phyloP scores from a whole-genome alignment of 2,329 filamentous ascomycete species.

The Didymella arachidicola region DNA sequence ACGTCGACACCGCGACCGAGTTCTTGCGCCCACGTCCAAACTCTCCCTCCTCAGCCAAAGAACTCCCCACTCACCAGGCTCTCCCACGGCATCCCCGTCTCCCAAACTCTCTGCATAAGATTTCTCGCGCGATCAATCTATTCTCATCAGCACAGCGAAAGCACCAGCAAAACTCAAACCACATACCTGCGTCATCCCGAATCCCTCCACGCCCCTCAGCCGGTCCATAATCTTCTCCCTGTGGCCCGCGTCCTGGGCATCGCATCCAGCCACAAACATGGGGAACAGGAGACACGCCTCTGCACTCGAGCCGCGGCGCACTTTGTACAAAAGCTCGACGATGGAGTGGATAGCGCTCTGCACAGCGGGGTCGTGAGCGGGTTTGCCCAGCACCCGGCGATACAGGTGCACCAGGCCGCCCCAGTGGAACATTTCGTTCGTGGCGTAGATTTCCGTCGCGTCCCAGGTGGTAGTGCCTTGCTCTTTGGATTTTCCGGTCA shows the following conservation, averaged over 20 bases:
- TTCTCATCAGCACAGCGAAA: too few relatives aligned
- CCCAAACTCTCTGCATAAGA: conserved; percentile 75
- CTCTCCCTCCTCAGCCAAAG: conserved; percentile 58
- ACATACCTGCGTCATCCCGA: conserved; percentile 77
- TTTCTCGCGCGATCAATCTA: conserved; percentile 67
- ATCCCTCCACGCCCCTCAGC: conserved; percentile 72
- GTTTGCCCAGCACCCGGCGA: conserved; percentile 72
- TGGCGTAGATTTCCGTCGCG: conserved; percentile 70
- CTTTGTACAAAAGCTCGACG: conserved; percentile 66
- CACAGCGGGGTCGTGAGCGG: conserved; percentile 65
- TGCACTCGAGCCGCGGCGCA: conserved; percentile 72
- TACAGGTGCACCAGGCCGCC: conserved; percentile 79
- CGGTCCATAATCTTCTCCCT: conserved; percentile 69
- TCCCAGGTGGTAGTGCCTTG: conserved; percentile 59
- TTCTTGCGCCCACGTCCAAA: not conserved
- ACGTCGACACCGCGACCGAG: not conserved
- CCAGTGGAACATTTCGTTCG: conserved; percentile 81
- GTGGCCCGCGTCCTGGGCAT: conserved; percentile 66
- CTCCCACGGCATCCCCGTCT: conserved; percentile 73
- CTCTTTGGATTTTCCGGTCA: too few relatives aligned
- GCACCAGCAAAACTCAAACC: not conserved
- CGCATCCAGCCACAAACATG: conserved; percentile 83
- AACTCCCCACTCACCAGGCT: conserved; percentile 72
- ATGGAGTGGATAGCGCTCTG: conserved; percentile 70
- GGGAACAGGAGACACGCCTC: conserved; percentile 81